Evolutionary conservation across 106 monocot genomes (phyloP).

Genomic region (Amphibolis antarctica): DNA sequence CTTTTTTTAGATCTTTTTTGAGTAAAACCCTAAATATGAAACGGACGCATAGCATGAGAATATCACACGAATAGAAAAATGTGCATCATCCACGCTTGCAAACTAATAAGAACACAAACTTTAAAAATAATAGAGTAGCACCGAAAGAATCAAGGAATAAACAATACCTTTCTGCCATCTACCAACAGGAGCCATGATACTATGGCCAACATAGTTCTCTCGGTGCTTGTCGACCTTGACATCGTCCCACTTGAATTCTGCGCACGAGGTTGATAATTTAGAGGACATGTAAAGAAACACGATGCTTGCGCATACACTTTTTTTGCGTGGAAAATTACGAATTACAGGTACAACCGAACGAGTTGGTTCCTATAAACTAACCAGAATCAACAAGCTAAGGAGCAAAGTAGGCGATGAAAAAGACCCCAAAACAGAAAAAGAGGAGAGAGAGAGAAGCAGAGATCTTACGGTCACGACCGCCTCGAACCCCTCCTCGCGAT

Average conservation of each 20-base stretch:
- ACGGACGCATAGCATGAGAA: too few species aligned
- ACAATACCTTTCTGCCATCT: slow-evolving; percentile 99
- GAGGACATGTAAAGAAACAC: too few species aligned
- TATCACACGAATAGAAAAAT: too few species aligned
- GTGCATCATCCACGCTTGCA: too few species aligned
- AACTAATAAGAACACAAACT: too few species aligned
- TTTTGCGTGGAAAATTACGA: too few species aligned
- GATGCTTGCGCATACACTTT: too few species aligned
- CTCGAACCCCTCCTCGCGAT: slow-evolving; percentile 88
- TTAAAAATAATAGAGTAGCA: background rate
- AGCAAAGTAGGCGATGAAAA: background rate
- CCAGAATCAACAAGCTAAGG: background rate
- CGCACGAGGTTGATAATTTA: background rate
- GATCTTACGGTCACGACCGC: slow-evolving; percentile 87
- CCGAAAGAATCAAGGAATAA: background rate
- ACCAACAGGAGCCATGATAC: slow-evolving; percentile 91
- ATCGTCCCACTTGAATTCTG: slow-evolving; percentile 99
- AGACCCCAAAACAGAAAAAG: slow-evolving; percentile 22
- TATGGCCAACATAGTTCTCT: slow-evolving; percentile 95
- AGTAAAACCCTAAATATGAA: too few species aligned
- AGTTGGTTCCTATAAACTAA: too few species aligned
- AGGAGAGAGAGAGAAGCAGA: background rate
- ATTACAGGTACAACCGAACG: too few species aligned
- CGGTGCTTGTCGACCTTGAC: slow-evolving; percentile 97
- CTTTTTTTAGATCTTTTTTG: too few species aligned